Evolutionary conservation across 2,329 filamentous ascomycete genomes (phyloP).

Genomic region (Epichloe baconii): DNA sequence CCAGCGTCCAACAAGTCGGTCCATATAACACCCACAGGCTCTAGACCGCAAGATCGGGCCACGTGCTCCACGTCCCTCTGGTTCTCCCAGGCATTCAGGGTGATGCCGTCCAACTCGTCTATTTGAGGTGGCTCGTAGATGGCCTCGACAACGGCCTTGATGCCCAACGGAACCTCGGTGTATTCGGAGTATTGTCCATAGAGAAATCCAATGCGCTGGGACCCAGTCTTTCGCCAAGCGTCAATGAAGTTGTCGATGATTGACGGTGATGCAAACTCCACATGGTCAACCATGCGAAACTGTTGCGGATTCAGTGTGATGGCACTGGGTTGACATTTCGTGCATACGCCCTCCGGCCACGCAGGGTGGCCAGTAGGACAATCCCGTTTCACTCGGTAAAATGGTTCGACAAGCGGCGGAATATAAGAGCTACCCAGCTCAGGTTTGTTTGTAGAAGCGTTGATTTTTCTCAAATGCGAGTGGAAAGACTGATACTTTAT

Average conservation of each 20-base stretch:
- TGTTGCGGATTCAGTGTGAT: constrained; percentile 89
- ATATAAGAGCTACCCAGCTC: constrained; percentile 92
- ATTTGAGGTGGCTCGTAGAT: constrained; percentile 94
- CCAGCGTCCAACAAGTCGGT: constrained; percentile 82
- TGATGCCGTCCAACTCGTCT: constrained; percentile 78
- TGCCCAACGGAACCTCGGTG: constrained; percentile 77
- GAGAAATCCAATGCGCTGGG: constrained; percentile 76
- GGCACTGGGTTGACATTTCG: constrained; percentile 93
- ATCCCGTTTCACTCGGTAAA: constrained; percentile 74
- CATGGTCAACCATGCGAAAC: constrained; percentile 96
- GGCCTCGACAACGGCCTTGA: constrained; percentile 91
- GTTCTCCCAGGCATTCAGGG: constrained; percentile 71
- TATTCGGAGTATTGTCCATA: constrained; percentile 91
- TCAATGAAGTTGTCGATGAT: constrained; percentile 85
- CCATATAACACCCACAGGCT: constrained; percentile 86
- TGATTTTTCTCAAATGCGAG: constrained; percentile 85
- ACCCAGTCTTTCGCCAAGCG: constrained; percentile 77
- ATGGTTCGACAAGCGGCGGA: constrained; percentile 85
- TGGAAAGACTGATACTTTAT: constrained; percentile 99
- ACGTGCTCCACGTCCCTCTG: constrained; percentile 71
- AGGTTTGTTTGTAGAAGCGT: constrained; percentile 90
- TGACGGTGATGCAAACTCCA: constrained; percentile 78
- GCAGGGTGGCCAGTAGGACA: constrained; percentile 87
- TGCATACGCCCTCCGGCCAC: constrained; percentile 95
- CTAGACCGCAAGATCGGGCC: constrained; percentile 69